A percentile compares a stretch with the other conserved stretches of the same genome.
Conservation (phyloP, 768 basidiomycete genomes). For the Tricholoma bakamatsutake region DNA sequence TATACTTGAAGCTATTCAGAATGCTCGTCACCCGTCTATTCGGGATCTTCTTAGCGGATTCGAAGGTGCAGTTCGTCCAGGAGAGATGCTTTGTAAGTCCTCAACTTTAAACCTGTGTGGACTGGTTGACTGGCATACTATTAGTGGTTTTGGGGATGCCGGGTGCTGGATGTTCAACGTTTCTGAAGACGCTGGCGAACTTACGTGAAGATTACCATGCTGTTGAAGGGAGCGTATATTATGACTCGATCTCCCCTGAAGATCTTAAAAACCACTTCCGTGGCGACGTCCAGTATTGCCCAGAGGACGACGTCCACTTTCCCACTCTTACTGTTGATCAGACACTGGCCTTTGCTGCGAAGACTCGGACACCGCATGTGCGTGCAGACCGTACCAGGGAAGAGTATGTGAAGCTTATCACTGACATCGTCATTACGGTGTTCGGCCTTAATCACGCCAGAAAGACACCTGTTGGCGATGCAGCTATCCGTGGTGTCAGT, state of each 20-base stretch:
- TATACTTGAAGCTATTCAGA: slow-evolving; percentile 32
- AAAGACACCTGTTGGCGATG: slow-evolving; percentile 62
- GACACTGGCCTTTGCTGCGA: slow-evolving; percentile 64
- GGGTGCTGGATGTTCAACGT: slow-evolving; percentile 80
- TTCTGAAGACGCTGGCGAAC: slow-evolving; percentile 80
- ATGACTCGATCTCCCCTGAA: slow-evolving; percentile 65
- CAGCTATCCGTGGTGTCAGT: slow-evolving; percentile 48
- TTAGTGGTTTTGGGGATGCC: slow-evolving; percentile 82
- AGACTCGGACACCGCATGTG: slow-evolving; percentile 57
- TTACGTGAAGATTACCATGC: slow-evolving; percentile 60
- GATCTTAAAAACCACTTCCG: slow-evolving; percentile 60
- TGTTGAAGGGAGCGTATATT: slow-evolving; percentile 68
- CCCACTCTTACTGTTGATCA: slow-evolving; percentile 76
- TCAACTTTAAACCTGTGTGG: background rate
- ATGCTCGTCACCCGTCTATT: slow-evolving; percentile 51
- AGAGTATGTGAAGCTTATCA: slow-evolving; percentile 36
- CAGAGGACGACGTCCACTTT: slow-evolving; percentile 84
- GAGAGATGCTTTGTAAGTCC: slow-evolving; percentile 72
- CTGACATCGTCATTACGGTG: slow-evolving; percentile 57
- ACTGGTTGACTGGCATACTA: background rate
- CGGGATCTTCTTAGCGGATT: slow-evolving; percentile 57
- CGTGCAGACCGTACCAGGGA: slow-evolving; percentile 41
- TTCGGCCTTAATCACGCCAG: slow-evolving; percentile 74
- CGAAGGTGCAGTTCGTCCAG: slow-evolving; percentile 57
- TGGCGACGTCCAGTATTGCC: slow-evolving; percentile 77